Evolutionary conservation across 805 yeast genomes (phyloP).

Genomic region (Nakazawaea siamensis): DNA sequence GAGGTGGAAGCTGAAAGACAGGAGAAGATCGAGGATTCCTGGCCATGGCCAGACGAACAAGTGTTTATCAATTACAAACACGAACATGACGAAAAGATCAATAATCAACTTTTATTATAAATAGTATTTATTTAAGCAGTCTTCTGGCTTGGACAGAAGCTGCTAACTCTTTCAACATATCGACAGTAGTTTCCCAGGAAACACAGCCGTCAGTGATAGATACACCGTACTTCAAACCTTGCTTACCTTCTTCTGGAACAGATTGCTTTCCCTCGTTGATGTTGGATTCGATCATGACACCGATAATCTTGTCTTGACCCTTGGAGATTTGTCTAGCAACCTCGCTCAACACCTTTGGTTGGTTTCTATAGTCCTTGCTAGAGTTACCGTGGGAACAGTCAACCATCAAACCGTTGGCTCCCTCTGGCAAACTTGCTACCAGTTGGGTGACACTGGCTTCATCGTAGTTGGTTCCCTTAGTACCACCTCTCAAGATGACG

Average conservation of each 20-base stretch:
- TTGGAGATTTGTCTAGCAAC: slow-evolving; percentile 75
- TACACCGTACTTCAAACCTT: slow-evolving; percentile 80
- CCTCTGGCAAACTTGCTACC: slow-evolving; percentile 48
- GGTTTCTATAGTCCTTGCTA: slow-evolving; percentile 87
- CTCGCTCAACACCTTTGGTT: slow-evolving; percentile 80
- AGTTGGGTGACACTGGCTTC: slow-evolving; percentile 69
- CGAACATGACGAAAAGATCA: background rate
- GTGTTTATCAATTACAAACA: slow-evolving; percentile 3
- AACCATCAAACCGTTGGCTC: slow-evolving; percentile 65
- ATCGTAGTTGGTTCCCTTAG: slow-evolving; percentile 88
- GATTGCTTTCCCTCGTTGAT: slow-evolving; percentile 87
- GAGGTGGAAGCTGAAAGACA: background rate
- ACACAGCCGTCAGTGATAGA: slow-evolving; percentile 97
- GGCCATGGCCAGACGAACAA: slow-evolving; percentile 11
- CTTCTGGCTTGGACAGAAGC: slow-evolving; percentile 82
- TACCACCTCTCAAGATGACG: slow-evolving; percentile 94
- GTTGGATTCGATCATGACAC: slow-evolving; percentile 94
- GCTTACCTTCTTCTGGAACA: slow-evolving; percentile 50
- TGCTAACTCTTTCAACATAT: slow-evolving; percentile 71
- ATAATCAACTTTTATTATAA: background rate
- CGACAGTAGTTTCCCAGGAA: slow-evolving; percentile 80
- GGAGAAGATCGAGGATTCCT: background rate
- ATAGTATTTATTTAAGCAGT: slow-evolving; percentile 21
- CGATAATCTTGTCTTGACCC: slow-evolving; percentile 79
- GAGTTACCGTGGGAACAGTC: slow-evolving; percentile 99